Evolutionary conservation across 1,284 basidiomycete species (phyloP), one percentile per base, ranked within the genome.

Genomic region (Meira nashicola): DNA sequence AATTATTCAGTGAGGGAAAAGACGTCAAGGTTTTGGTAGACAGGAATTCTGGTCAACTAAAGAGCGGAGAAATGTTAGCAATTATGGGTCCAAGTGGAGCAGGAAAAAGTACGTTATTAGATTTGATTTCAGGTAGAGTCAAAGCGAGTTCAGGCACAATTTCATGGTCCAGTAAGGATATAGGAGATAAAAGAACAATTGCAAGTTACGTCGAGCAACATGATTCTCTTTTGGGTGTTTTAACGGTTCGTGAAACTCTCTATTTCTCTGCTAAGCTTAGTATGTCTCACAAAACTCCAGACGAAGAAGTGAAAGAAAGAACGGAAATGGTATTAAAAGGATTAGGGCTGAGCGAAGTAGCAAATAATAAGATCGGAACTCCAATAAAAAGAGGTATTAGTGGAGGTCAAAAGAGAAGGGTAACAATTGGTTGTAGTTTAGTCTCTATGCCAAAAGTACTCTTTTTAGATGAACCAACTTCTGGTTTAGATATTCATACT

Each of bases 381-480:
- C 76, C 80, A 3, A 70, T 82, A 39, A 74, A 76, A 47, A 73
- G 80, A 23, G 81, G 81, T 14, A 75, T 81, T 60, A 70, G 66
- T 2, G 80, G 80, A 7, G 80, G 80, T 0, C 80, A 81, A 61
- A 79, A 78, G 55, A 60, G 79, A 4, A 62, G 80, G 0, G 76
- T 80, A 17, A 73, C 70, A 1, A 74, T 80, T 61, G 80, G 77
- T 9, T 74, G 68, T 56, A 67, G 69, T 2, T 62, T 81, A 10
- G 76, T 81, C 8, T 76, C 76, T 4, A 68, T 69, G 1, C 79
- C 80, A 9, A 41, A 47, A 54, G 60, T 81, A 1, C 68, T 81
- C n/a, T 77, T 81, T 58, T 71, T 81, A 17, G 80, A 81, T 59
- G 80, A 81, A 63, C 80, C 80, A 0, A 80, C 79, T 2, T 64